These are phyloP conservation scores for Glycine soja DNA, from an alignment of 306 rosid species.

Conservation along the genomic window DNA sequence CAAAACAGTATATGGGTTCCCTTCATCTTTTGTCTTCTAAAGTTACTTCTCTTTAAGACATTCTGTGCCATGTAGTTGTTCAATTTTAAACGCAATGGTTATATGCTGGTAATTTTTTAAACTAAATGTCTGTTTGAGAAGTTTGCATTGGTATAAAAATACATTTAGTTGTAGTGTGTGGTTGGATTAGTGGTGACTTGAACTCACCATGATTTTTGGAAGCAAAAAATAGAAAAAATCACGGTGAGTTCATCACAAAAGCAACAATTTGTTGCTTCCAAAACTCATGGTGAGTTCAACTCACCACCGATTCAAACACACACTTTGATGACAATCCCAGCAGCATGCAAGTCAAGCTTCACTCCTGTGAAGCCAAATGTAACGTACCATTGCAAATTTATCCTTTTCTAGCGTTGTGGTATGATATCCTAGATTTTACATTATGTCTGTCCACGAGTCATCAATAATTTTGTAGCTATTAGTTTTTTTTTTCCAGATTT, in stretches of 20 bases:
- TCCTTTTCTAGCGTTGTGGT: background rate
- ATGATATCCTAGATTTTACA: conserved; percentile 4
- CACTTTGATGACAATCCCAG: conserved; percentile 4
- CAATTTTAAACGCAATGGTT: background rate
- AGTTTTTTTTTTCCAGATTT: conserved; percentile 6
- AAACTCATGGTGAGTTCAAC: no score
- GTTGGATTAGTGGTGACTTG: no score
- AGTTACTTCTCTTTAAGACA: conserved; percentile 25
- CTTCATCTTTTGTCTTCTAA: conserved; percentile 19
- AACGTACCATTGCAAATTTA: background rate
- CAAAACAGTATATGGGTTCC: conserved; percentile 14
- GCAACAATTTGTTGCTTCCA: no score
- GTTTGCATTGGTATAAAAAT: conserved; percentile 10
- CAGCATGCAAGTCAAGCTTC: conserved; percentile 10
- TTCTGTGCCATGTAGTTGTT: conserved; percentile 12
- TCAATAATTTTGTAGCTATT: conserved; percentile 28
- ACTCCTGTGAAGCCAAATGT: background rate
- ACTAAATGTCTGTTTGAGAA: conserved; percentile 26
- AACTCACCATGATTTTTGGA: no score
- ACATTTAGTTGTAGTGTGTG: background rate
- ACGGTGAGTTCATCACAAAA: no score
- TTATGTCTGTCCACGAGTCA: background rate
- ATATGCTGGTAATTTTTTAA: conserved; percentile 18
- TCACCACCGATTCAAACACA: no score
- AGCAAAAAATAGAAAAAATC: no score